Base-by-base conservation (phyloP, 192 early-diverging fungal species). In the Backusella westeae region DNA sequence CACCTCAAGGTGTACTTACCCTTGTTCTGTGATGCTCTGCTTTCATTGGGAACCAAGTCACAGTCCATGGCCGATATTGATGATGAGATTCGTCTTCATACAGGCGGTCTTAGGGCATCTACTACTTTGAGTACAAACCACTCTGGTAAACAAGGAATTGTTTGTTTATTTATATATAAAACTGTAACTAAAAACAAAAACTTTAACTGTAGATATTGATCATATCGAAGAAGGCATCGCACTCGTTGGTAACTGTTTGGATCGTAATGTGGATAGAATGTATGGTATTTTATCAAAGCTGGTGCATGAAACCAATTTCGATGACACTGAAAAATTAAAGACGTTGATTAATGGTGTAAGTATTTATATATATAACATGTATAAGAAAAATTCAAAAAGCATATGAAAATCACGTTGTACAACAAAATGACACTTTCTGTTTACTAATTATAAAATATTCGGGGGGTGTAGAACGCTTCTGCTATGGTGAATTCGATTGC, bases 41-140 rank as follows among this genome's bases (percentile, higher is more conserved):
- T 89, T 34, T 91, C 90, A 21, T 82, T 91, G 9, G 93, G 92
- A 56, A 94, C 93, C 6, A 76, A 78, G 4, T 46, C 74, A 34
- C 89, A 90, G 76, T 79, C 86, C 29, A 94, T 98, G 87, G 85
- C 92, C 14, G 91, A 91, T 19, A 90, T 99, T 34, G 96, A 97
- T 71, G 94, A 97, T 32, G 90, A 94, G 1, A 93, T 98, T 71
- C 87, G 95, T 23, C 81, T 94, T 26, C 85, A 90, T 74, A 97
- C 96, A 3, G 96, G 94, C 69, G 97, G 97, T 17, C 86, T 99
- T 36, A 85, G 84, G n/a, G 90, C 89, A 14, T 81, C 90, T 53
- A 84, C 91, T 14, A 88, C 90, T 69, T 78, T 92, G 10, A 87
- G 88, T 10, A 93, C 91, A 7, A 88, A 88, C 56, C 91, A 91